Percentiles rank a stretch among this genome's conserved stretches.
Conservation (phyloP, 495 filamentous ascomycete species). For the Talaromyces thailandensis region DNA sequence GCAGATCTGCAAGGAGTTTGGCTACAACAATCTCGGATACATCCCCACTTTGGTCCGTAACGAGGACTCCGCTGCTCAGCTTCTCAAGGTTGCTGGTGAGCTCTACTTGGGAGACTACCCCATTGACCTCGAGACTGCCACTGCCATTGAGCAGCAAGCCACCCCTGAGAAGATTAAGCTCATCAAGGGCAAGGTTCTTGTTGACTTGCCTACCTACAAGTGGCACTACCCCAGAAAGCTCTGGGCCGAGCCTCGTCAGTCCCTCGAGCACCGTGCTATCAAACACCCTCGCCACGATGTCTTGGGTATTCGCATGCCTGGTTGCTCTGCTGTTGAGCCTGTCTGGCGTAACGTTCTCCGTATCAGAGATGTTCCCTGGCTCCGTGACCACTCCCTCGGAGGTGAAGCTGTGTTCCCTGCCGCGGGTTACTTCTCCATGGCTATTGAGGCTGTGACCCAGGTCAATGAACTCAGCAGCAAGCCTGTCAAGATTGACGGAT, state of each 20-base stretch:
- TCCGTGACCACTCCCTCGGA: slow-evolving; percentile 35
- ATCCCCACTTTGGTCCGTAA: slow-evolving; percentile 15
- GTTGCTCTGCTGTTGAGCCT: slow-evolving; percentile 24
- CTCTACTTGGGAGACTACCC: slow-evolving; percentile 9
- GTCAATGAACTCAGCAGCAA: slow-evolving; percentile 13
- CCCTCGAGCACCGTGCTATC: slow-evolving; percentile 32
- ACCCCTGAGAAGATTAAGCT: not conserved
- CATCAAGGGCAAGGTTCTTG: not conserved
- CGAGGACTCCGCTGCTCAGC: not conserved
- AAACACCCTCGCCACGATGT: slow-evolving; percentile 34
- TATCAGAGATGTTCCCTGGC: slow-evolving; percentile 35
- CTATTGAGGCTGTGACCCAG: slow-evolving; percentile 31
- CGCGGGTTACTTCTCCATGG: slow-evolving; percentile 39
- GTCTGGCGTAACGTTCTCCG: slow-evolving; percentile 31
- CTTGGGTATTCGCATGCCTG: slow-evolving; percentile 30
- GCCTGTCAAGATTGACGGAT: slow-evolving; percentile 4
- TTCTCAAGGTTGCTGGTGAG: slow-evolving; percentile 10
- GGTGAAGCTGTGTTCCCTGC: slow-evolving; percentile 34
- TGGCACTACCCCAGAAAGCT: slow-evolving; percentile 20
- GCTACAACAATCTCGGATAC: slow-evolving; percentile 8
- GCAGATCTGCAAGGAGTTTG: slow-evolving; percentile 14
- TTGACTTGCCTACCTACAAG: slow-evolving; percentile 18
- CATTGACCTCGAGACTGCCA: slow-evolving; percentile 7
- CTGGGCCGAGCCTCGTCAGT: slow-evolving; percentile 35
- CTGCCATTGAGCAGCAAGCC: slow-evolving; percentile 4